These are phyloP conservation scores for Nigrospora osmanthi DNA, from an alignment of 2,329 filamentous ascomycete genomes.

Conservation along the genomic window DNA sequence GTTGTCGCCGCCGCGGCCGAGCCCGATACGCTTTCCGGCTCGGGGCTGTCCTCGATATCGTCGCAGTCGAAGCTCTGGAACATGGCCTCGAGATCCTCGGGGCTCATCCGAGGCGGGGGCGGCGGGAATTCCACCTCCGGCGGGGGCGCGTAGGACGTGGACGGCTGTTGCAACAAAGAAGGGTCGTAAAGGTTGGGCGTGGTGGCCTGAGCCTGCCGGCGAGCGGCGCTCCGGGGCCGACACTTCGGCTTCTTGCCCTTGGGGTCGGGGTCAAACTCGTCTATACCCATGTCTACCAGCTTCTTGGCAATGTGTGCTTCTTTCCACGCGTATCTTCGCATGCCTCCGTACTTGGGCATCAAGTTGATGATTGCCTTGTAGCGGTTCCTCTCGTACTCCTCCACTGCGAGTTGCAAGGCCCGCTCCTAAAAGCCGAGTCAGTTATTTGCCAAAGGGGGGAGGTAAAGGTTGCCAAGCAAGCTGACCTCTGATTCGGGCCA, in stretches of 20 bases:
- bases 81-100: too few relatives aligned
- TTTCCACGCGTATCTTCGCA: constrained; percentile 41
- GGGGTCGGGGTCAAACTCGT: constrained; percentile 32
- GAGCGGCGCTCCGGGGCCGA: not conserved
- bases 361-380: constrained; percentile 32
- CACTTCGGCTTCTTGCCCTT: constrained; percentile 23
- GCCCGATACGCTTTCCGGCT: too few relatives aligned
- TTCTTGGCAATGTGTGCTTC: constrained; percentile 40
- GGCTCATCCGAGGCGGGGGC: too few relatives aligned
- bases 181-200: not conserved
- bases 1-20: too few relatives aligned
- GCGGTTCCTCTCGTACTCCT: constrained; percentile 31
- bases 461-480: constrained; percentile 2
- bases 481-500: constrained; percentile 46
- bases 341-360: constrained; percentile 43
- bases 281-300: constrained; percentile 37
- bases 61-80: too few relatives aligned
- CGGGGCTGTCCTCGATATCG: too few relatives aligned
- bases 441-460: not conserved
- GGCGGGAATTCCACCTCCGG: too few relatives aligned
- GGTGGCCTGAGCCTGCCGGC: not conserved
- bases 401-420: constrained; percentile 25
- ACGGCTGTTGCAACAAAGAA: not conserved
- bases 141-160: too few relatives aligned
- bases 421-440: constrained; percentile 26